Evolutionary conservation across 768 basidiomycete species (phyloP), one percentile per base, ranked within the genome.

Genomic region (Gymnopilus dilepis): DNA sequence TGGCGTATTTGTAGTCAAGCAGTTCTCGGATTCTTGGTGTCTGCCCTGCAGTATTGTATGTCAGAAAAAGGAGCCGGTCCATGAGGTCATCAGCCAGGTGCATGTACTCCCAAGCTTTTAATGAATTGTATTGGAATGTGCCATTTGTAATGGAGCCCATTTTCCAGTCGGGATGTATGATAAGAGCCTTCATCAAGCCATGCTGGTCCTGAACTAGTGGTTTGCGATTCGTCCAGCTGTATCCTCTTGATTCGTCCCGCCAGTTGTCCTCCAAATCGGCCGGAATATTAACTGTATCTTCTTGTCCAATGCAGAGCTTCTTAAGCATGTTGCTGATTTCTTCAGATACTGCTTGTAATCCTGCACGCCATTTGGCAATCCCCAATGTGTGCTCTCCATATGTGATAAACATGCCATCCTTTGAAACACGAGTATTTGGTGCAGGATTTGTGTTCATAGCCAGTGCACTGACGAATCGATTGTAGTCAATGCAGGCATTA

Each of bases 1-100:
- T 70, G 7, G 42, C 22, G 30, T 45, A 43, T 40, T 65, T 68
- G 56, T 62, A 52, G 3, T 70, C 69, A 15, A 58, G 9, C 31
- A 57, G 68, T 28, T 70, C 67, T 1, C 60, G 17, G 12, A 61
- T 34, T 1, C 69, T 51, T 0, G 57, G 56, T 3, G 52, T 45
- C 13, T 60, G 58, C 3, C 65, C 62, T 4, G 58, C 28, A 17
- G 56, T 64, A 4, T 59, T 15, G 11, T 63, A 58, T 7, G 56
- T 21, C 22, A 61, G 51, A 15, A 64, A 13, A 6, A n/a, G n/a
- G 0, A 66, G 43, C 17, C 59, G 53, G 11, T 54, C 28, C 6
- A 21, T 33, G 8, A 66, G 11, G 6, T 22, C 11, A 24, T 53
- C 54, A 9, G 38, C 51, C 4, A 24, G 21, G 15, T 41, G 28